Evolutionary conservation across 306 rosid genomes (phyloP), one percentile per base, ranked within the genome.

Genomic region (Fragaria iinumae): DNA sequence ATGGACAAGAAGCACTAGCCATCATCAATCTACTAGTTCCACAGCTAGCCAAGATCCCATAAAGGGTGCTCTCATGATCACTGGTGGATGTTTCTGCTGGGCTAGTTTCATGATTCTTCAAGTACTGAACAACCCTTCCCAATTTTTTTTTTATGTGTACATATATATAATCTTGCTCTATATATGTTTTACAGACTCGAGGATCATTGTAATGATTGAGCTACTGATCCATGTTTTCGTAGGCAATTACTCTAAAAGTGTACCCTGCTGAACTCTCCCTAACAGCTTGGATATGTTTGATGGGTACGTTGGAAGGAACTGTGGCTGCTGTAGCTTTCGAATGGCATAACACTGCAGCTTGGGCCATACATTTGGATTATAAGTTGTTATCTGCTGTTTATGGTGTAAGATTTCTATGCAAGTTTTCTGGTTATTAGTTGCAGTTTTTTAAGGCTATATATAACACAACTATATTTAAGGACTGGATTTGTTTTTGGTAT

Each of bases 241-340:
- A 87, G 93, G 88, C 90, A 53, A 77, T 89, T 45, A 84, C 89
- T 8, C 52, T 87, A 43, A 79, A 83, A 50, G 48, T 83, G n/a
- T 89, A 87, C 82, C 93, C 89, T 2, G 82, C 83, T 6, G 87
- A 79, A 65, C 90, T 89, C 44, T 85, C 93, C 34, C 74, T 87
- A 44, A 77, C 93, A 20, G 80, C 82, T 66, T 73, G 50, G 84
- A 89, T 89, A 75, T 89, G 89, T 78, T 81, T 85, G 48, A 50
- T 59, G 72, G 89, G 85, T 2, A 36, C 85, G 25, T 1, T 80
- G 68, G 62, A 87, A 82, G 84, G 85, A 34, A n/a, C 67, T 0
- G 77, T 78, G 16, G 47, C 76, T 32, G 89, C 91, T 25, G 11
- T 85, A 18, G 84, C 75, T 23, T 20, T 89, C 5, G 91, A 89